Conservation (phyloP, 345 rosid species). For the Gossypium ekmanianum region DNA sequence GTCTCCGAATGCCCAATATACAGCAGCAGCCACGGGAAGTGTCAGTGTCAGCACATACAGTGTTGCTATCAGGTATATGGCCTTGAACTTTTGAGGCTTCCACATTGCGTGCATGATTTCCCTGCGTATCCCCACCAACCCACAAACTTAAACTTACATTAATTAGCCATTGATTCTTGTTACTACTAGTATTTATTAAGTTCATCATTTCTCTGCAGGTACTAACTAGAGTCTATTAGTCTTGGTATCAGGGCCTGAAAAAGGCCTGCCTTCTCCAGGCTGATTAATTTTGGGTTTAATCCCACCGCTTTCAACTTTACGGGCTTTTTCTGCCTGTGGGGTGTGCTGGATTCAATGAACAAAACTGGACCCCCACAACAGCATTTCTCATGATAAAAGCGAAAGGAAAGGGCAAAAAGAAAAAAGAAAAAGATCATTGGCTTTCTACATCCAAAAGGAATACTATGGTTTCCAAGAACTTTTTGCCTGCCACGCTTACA, state of each 20-base stretch:
- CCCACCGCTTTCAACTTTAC: neutral
- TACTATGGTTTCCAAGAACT: slow-evolving; percentile 17
- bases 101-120: slow-evolving; percentile 99
- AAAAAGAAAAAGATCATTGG: slow-evolving; percentile 32
- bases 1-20: slow-evolving; percentile 98
- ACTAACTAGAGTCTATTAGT: neutral
- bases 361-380: slow-evolving; percentile 19
- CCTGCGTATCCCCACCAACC: slow-evolving; percentile 34
- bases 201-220: neutral
- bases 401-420: slow-evolving; percentile 12
- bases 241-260: neutral
- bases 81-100: slow-evolving; percentile 98
- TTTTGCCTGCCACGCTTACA: slow-evolving; percentile 36
- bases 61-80: slow-evolving; percentile 80
- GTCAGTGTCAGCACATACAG: slow-evolving; percentile 88
- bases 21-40: slow-evolving; percentile 90
- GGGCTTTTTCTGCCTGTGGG: neutral
- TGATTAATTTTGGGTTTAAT: neutral
- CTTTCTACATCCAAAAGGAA: slow-evolving; percentile 31
- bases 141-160: neutral
- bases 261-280: neutral
- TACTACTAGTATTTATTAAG: neutral
- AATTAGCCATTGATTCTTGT: neutral
- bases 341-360: slow-evolving; percentile 3
- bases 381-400: slow-evolving; percentile 34